phyloP scores from a whole-genome alignment of 108 stramenopile species.

The Cyclotella baltica region DNA sequence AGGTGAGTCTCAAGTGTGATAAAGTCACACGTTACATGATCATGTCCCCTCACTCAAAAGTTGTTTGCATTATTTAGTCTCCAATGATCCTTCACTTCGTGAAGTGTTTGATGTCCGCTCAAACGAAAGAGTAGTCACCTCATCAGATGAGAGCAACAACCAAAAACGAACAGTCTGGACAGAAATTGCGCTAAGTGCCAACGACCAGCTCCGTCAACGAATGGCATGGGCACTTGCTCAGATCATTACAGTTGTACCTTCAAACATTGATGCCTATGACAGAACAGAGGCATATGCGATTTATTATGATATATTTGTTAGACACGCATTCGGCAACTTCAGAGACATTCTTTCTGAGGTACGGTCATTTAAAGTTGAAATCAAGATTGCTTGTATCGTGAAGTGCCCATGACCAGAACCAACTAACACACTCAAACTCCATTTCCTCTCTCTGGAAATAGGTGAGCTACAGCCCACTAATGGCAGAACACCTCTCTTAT shows the following conservation, averaged over 20 bases:
- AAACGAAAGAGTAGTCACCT: constrained; percentile 10
- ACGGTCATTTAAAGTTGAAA: too few relatives aligned
- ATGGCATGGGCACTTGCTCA: constrained; percentile 76
- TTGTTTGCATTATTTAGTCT: too few relatives aligned
- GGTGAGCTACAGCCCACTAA: constrained; percentile 52
- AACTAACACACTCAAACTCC: too few relatives aligned
- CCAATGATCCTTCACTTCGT: constrained; percentile 53
- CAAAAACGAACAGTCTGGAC: constrained; percentile 54
- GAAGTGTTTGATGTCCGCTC: constrained; percentile 41
- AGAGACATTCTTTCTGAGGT: constrained; percentile 69
- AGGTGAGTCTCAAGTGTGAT: too few relatives aligned
- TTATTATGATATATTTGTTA: constrained; percentile 68
- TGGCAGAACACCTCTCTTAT: constrained; percentile 65
- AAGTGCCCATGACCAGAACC: too few relatives aligned
- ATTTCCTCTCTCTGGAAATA: background rate
- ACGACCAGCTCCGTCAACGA: constrained; percentile 81
- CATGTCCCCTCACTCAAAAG: too few relatives aligned
- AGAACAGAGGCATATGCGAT: constrained; percentile 43
- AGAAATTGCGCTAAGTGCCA: constrained; percentile 33
- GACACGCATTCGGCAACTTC: constrained; percentile 83
- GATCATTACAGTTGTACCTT: constrained; percentile 39
- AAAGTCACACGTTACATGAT: too few relatives aligned
- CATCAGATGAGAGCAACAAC: constrained; percentile 17
- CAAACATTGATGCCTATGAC: constrained; percentile 33
- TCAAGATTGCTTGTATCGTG: too few relatives aligned